phyloP scores from a whole-genome alignment of 2,329 filamentous ascomycete species.

The Rugonectria rugulosa region DNA sequence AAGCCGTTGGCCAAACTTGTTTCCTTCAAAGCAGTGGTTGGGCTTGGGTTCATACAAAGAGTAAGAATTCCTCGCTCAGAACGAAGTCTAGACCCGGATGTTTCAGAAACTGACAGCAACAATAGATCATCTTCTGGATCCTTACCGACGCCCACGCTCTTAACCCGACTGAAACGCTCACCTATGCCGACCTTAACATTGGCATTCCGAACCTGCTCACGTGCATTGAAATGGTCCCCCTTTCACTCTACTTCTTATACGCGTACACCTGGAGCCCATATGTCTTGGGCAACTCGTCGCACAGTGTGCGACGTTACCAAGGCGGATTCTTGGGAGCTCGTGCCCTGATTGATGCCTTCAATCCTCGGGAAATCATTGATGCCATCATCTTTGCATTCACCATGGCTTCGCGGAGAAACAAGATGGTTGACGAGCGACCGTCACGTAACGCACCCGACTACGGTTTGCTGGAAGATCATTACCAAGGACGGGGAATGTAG shows the following conservation, averaged over 20 bases:
- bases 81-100: not conserved
- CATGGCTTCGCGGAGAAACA: not conserved
- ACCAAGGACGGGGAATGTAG: slow-evolving; percentile 1
- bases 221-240: slow-evolving; percentile 31
- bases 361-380: slow-evolving; percentile 1
- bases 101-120: not conserved
- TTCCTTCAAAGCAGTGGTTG: slow-evolving; percentile 32
- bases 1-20: slow-evolving; percentile 30
- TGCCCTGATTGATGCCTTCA: not conserved
- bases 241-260: slow-evolving; percentile 27
- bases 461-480: slow-evolving; percentile 10
- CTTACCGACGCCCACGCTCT: slow-evolving; percentile 23
- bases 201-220: slow-evolving; percentile 31
- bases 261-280: slow-evolving; percentile 34
- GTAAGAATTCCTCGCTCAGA: not conserved
- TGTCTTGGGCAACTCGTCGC: not conserved
- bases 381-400: slow-evolving; percentile 7
- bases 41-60: slow-evolving; percentile 24
- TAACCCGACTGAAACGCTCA: slow-evolving; percentile 24
- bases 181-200: slow-evolving; percentile 31
- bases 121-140: slow-evolving; percentile 25
- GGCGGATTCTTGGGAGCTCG: not conserved
- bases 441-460: not conserved
- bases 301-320: not conserved
- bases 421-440: not conserved